Base-by-base conservation (phyloP, 495 filamentous ascomycete species). In the Tuber umbilicatum region DNA sequence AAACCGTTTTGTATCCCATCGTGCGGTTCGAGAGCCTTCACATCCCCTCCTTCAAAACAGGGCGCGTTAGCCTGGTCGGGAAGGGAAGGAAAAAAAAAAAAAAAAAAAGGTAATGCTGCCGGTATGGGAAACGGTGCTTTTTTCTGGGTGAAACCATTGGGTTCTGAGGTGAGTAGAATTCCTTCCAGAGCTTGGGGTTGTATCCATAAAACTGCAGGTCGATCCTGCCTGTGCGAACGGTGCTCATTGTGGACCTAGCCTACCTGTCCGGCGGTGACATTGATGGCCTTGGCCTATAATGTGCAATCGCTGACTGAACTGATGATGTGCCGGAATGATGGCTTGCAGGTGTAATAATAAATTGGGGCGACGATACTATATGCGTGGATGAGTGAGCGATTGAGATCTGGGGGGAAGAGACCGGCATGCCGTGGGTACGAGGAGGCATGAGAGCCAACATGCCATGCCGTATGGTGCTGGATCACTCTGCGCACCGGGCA, bases 21-120 rank as follows among this genome's bases (percentile, higher is more conserved):
- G 55, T 64, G 55, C 27, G 27, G n/a, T 64, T 64, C n/a, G 55
- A 64, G 55, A 64, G 31, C 14, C n/a, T 64, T 64, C 55, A 64
- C 55, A 31, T 55, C 55, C n/a, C 27, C 27, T 31, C 12, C 55
- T 12, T 27, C n/a, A 31, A 64, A 31, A 64, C 55, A 64, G 27
- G n/a, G 55, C 21, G 55, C 55, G 10, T 31, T 31, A 16, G 55
- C 55, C 55, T 31, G n/a, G 55, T 64, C n/a, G 55, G 55, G n/a
- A 64, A 64, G 55, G 55, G 55, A n/a, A 27, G n/a, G 9, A 14
- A 55, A 7, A 6, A 6, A 50, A n/a, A n/a, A 47, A 47, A 50
- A 50, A 5, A 4, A 50, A 27, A 55, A n/a, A n/a, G n/a, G n/a
- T n/a, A n/a, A n/a, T n/a, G n/a, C n/a, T 5, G 5, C 39, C 9